These are phyloP conservation scores for Globisporangium acanthophoron DNA, from an alignment of 352 stramenopile genomes.

Conservation along the genomic window DNA sequence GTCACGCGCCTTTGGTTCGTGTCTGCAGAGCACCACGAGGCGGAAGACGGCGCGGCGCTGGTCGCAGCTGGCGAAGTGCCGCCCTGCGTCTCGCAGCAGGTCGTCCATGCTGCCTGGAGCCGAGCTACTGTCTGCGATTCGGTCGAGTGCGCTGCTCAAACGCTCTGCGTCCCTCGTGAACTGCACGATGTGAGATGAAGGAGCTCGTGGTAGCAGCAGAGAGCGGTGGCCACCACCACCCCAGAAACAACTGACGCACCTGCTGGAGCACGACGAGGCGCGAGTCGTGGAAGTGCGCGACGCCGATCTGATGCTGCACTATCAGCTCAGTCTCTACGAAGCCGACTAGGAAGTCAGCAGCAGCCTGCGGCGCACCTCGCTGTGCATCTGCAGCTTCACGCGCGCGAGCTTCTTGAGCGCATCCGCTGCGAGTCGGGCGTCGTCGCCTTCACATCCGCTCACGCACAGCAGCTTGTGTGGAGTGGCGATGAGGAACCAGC, in stretches of 20 bases:
- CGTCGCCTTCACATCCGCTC: conserved; percentile 22
- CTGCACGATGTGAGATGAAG: conserved; percentile 10
- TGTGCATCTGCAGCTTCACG: conserved; percentile 51
- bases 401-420: conserved; percentile 37
- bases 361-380: conserved; percentile 15
- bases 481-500: not conserved
- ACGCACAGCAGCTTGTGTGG: conserved; percentile 38
- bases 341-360: not conserved
- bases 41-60: conserved; percentile 2
- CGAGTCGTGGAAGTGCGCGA: conserved; percentile 19
- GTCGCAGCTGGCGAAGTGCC: conserved; percentile 18
- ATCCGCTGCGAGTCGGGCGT: conserved; percentile 19
- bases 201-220: too few relatives aligned
- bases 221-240: too few relatives aligned
- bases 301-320: conserved; percentile 35
- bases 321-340: not conserved
- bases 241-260: conserved; percentile 9
- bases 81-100: conserved; percentile 25
- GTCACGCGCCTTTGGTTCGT: conserved; percentile 8
- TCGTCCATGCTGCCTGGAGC: conserved; percentile 23
- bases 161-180: conserved; percentile 28
- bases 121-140: not conserved
- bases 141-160: conserved; percentile 23
- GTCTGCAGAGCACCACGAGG: conserved; percentile 9
- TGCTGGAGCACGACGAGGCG: conserved; percentile 27